A percentile compares a stretch with the other conserved stretches of the same genome.
These are phyloP conservation scores for Thymus mandschuricus DNA, from an alignment of 257 asterid genomes.

Conservation along the genomic window DNA sequence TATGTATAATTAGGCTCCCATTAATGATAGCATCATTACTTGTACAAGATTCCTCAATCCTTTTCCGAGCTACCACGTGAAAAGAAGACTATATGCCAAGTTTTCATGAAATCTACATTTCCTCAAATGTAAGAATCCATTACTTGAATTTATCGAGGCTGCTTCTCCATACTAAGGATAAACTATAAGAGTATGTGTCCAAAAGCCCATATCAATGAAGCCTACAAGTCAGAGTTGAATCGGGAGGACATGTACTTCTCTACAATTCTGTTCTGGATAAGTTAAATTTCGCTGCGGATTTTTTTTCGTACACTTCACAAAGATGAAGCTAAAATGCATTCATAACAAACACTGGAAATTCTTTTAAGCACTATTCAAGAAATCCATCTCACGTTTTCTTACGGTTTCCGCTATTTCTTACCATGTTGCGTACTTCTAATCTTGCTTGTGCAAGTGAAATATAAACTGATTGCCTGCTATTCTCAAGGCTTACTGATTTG, in stretches of 20 bases:
- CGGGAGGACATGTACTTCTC: neutral
- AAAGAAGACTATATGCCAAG: neutral
- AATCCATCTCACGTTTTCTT: neutral
- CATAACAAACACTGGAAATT: neutral
- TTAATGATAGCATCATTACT: neutral
- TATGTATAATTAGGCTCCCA: neutral
- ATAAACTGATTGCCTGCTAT: neutral
- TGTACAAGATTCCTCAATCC: neutral
- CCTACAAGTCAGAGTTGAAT: neutral
- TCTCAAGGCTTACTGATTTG: neutral
- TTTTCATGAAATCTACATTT: slow-evolving; percentile 13
- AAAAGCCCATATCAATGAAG: neutral
- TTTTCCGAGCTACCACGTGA: neutral
- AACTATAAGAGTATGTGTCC: neutral
- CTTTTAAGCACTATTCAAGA: neutral
- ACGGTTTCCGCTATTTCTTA: neutral
- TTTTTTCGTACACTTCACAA: neutral
- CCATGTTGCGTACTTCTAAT: slow-evolving; percentile 14
- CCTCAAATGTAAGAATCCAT: neutral
- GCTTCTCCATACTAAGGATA: neutral
- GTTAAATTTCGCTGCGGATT: neutral
- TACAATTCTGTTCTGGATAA: neutral
- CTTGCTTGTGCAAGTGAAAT: neutral
- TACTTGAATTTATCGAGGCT: slow-evolving; percentile 9
- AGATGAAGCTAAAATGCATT: slow-evolving; percentile 13